These are phyloP conservation scores for Viola odorata DNA, from an alignment of 345 rosid genomes.

Conservation along the genomic window DNA sequence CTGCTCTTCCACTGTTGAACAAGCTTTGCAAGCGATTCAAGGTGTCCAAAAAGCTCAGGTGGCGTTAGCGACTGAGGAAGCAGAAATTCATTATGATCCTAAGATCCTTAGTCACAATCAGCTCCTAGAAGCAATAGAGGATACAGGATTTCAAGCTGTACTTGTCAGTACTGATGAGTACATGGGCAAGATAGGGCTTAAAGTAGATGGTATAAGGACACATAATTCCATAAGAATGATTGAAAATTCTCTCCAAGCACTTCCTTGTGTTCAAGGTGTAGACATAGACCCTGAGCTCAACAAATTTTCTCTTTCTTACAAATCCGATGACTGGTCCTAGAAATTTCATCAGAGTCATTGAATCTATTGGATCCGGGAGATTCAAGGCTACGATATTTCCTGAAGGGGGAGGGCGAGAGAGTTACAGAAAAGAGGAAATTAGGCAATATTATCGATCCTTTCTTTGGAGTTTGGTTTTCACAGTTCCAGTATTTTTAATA, in stretches of 20 bases:
- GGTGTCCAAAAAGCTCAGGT: constrained; percentile 76
- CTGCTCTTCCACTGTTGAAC: constrained; percentile 69
- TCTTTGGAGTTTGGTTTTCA: constrained; percentile 80
- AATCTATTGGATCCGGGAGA: constrained; percentile 65
- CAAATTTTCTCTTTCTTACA: constrained; percentile 63
- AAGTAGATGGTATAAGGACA: constrained; percentile 58
- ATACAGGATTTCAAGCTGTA: constrained; percentile 63
- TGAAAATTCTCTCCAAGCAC: constrained; percentile 67
- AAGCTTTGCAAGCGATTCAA: constrained; percentile 45
- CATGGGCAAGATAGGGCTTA: constrained; percentile 62
- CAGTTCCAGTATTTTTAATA: constrained; percentile 69
- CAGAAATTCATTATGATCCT: constrained; percentile 66
- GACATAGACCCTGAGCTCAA: constrained; percentile 20
- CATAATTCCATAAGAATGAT: constrained; percentile 44
- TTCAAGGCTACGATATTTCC: constrained; percentile 65
- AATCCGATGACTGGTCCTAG: constrained; percentile 80
- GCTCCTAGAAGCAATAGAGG: constrained; percentile 44
- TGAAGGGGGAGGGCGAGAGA: constrained; percentile 56
- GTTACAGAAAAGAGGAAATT: constrained; percentile 53
- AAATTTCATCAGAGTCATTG: constrained; percentile 62
- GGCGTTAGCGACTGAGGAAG: constrained; percentile 90
- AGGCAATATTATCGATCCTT: constrained; percentile 60
- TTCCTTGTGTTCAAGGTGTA: constrained; percentile 64
- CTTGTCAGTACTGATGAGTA: constrained; percentile 71
- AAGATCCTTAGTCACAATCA: constrained; percentile 31